phyloP scores from a whole-genome alignment of 345 rosid species.

The Conringia planisiliqua region DNA sequence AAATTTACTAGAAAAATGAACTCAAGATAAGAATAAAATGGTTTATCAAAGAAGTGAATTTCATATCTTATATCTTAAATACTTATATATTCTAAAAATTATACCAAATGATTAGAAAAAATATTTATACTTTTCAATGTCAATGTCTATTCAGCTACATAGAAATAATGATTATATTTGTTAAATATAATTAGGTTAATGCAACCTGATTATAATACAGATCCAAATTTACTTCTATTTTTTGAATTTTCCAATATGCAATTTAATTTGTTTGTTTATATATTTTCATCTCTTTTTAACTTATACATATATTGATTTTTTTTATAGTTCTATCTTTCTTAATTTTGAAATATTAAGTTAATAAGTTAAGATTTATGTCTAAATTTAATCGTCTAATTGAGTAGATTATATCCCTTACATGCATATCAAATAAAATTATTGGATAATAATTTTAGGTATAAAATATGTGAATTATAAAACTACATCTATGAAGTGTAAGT shows the following conservation, averaged over 20 bases:
- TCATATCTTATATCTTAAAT: not conserved
- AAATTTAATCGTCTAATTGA: not conserved
- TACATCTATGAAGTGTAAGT: not conserved
- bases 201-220: not conserved
- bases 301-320: not conserved
- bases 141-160: not conserved
- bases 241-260: not conserved
- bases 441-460: not conserved
- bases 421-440: not conserved
- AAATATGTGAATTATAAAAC: not conserved
- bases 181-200: too few species aligned
- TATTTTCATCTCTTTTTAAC: not conserved
- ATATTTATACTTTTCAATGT: not conserved
- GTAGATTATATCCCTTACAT: not conserved
- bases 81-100: not conserved
- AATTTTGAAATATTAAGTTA: not conserved
- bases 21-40: too few species aligned
- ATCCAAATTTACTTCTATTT: not conserved
- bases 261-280: not conserved
- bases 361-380: not conserved
- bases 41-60: too few species aligned
- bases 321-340: not conserved
- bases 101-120: not conserved
- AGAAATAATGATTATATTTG: not conserved
- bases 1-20: too few species aligned